Evolutionary conservation across 305 asterid species (phyloP), one percentile per base, ranked within the genome.

Genomic region (Withania somnifera): DNA sequence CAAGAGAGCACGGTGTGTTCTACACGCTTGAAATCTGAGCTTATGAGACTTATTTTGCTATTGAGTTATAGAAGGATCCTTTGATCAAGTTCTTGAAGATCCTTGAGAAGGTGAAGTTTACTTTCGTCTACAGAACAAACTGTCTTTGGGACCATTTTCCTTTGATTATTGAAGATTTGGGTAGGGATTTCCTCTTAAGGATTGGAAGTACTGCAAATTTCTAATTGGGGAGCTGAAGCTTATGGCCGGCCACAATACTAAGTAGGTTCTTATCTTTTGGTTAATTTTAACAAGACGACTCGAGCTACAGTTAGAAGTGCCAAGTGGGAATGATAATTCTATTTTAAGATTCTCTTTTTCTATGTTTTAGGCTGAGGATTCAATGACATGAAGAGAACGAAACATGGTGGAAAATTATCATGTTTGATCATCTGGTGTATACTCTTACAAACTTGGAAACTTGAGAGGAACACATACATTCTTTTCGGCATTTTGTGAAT

Each of bases 331-430:
- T 83, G 60, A 76, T 80, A 82, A 56, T 14, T 38, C 73, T n/a
- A 57, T 77, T 56, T 34, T 83, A 64, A 82, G 91, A 88, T 91
- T 91, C 88, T 88, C 61, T 87, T 57, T 82, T 84, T 51, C 81
- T 86, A 85, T 85, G 84, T 82, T 64, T 64, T 64, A 80, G 83
- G 91, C 22, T 8, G 3, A 73, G 79, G 82, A 88, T 86, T 89
- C 89, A 50, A 77, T 83, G 86, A 51, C 83, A 57, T 66, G 83
- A 85, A 83, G 84, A 85, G 90, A 64, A 86, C 50, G 84, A 28
- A 66, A 80, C 24, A 84, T 84, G 87, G 91, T 83, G 83, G 42
- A 82, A 86, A 87, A 86, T 84, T 88, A 85, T 85, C 82, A 87
- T 78, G 17, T 67, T 36, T 66, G 28, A 79, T 85, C 89, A 20